Evolutionary conservation across 192 early-diverging fungal species (phyloP).

Genomic region (Mortierella antarctica): DNA sequence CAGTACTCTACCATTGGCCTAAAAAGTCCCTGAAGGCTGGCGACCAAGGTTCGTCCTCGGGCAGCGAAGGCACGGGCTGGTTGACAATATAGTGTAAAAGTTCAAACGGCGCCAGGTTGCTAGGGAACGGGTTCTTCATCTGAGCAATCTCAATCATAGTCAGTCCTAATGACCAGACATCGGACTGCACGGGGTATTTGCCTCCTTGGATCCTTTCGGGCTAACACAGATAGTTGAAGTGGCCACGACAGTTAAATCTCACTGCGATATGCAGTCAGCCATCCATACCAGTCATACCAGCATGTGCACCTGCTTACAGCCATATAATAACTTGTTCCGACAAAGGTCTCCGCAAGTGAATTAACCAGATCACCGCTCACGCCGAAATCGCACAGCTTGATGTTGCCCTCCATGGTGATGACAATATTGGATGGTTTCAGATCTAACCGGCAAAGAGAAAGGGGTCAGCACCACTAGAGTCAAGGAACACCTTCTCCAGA

Average conservation of each 20-base stretch:
- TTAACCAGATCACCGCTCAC: constrained; percentile 92
- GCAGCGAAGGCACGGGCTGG: constrained; percentile 84
- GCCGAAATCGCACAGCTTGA: constrained; percentile 98
- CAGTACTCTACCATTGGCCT: constrained; percentile 75
- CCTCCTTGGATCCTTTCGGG: constrained; percentile 97
- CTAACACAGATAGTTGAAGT: constrained; percentile 44
- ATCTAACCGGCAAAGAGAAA: constrained; percentile 62
- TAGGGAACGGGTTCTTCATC: constrained; percentile 92
- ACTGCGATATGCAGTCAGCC: not conserved
- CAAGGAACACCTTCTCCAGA: not conserved
- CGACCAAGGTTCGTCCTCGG: constrained; percentile 69
- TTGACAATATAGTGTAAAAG: constrained; percentile 93
- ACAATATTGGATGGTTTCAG: constrained; percentile 99
- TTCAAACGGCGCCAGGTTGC: constrained; percentile 88
- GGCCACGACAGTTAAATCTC: not conserved
- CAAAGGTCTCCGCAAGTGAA: constrained; percentile 92
- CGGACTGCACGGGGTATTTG: constrained; percentile 89
- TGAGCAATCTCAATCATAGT: constrained; percentile 94
- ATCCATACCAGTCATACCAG: not conserved
- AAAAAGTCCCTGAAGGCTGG: constrained; percentile 78
- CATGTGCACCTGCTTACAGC: constrained; percentile 65
- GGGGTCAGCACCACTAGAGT: not conserved
- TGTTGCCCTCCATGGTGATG: constrained; percentile 86
- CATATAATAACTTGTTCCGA: constrained; percentile 97
- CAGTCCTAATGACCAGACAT: constrained; percentile 96